Evolutionary conservation across 2,329 filamentous ascomycete species (phyloP).

Genomic region (Venturia pyrina): DNA sequence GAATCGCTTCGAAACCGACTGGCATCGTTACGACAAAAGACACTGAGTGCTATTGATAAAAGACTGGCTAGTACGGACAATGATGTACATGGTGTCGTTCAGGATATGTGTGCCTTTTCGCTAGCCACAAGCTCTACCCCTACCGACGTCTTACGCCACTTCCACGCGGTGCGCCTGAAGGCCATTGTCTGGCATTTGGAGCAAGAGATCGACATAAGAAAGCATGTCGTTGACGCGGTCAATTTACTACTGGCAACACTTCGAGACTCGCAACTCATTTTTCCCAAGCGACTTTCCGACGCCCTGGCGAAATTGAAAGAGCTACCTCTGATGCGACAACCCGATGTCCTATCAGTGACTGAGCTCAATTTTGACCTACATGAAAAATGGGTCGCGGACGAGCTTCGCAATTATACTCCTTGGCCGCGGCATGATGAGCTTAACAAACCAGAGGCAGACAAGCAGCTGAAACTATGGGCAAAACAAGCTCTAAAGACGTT

Average conservation of each 20-base stretch:
- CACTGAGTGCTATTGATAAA: conserved; percentile 55
- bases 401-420: conserved; percentile 75
- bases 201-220: conserved; percentile 27
- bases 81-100: conserved; percentile 45
- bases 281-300: conserved; percentile 62
- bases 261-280: conserved; percentile 63
- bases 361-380: conserved; percentile 69
- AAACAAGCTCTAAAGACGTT: conserved; percentile 28
- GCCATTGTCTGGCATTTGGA: conserved; percentile 53
- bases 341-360: conserved; percentile 53
- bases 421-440: conserved; percentile 75
- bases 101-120: conserved; percentile 72
- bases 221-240: conserved; percentile 53
- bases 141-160: conserved; percentile 67
- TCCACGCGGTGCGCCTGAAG: conserved; percentile 62
- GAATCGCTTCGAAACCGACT: conserved; percentile 56
- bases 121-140: conserved; percentile 71
- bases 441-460: conserved; percentile 30
- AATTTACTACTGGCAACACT: conserved; percentile 68
- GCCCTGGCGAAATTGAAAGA: conserved; percentile 60
- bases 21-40: conserved; percentile 49
- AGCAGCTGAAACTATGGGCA: conserved; percentile 30
- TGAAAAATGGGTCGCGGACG: conserved; percentile 69
- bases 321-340: conserved; percentile 61
- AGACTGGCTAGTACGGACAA: conserved; percentile 28